Conservation (phyloP, 768 basidiomycete genomes). For the Cyclocybe aegerita region DNA sequence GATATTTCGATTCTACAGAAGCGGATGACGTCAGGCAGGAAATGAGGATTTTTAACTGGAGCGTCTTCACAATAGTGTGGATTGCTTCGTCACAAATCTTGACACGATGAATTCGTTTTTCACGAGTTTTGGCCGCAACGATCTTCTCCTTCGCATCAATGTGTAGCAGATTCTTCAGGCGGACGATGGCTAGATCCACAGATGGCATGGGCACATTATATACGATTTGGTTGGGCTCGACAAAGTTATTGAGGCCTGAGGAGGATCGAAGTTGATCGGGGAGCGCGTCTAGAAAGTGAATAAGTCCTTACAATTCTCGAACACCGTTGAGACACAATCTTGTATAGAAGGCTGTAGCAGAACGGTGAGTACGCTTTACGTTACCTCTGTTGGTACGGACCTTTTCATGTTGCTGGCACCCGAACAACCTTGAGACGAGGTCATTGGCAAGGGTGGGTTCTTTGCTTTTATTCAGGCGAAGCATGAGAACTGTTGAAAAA, state of each 20-base stretch:
- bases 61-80: constrained; percentile 40
- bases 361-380: neutral
- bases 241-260: constrained; percentile 57
- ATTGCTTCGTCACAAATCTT: constrained; percentile 39
- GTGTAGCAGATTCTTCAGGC: constrained; percentile 37
- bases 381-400: constrained; percentile 28
- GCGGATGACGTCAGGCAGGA: constrained; percentile 9
- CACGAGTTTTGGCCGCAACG: constrained; percentile 40
- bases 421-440: constrained; percentile 62
- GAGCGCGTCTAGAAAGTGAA: neutral
- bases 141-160: constrained; percentile 31
- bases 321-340: constrained; percentile 61
- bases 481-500: neutral
- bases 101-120: constrained; percentile 45
- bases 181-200: constrained; percentile 34
- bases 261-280: neutral
- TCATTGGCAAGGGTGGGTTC: constrained; percentile 65
- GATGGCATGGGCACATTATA: constrained; percentile 49
- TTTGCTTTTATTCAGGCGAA: constrained; percentile 17
- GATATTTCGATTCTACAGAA: constrained; percentile 37
- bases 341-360: constrained; percentile 68
- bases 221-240: constrained; percentile 59
- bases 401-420: constrained; percentile 84
- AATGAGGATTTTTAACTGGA: neutral
- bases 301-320: constrained; percentile 52